phyloP scores from a whole-genome alignment of 139 green algal genomes.

The Choricystis sp. region DNA sequence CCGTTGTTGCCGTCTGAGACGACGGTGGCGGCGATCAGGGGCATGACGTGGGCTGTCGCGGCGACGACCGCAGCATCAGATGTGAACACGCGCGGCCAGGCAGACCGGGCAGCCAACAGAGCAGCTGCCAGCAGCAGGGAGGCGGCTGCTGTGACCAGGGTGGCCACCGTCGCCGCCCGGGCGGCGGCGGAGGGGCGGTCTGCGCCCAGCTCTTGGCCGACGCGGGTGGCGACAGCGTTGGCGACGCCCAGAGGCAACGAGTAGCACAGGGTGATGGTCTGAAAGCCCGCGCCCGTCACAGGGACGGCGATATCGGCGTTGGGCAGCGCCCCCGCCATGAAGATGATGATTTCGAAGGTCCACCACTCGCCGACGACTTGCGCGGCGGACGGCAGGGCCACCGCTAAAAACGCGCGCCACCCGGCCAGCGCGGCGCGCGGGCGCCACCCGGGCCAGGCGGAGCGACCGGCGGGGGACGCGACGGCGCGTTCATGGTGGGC shows the following conservation, averaged over 20 bases:
- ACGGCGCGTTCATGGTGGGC: not conserved
- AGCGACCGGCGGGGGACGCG: not conserved
- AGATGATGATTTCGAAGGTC: not conserved
- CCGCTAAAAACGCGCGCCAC: not conserved
- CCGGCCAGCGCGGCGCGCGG: not conserved
- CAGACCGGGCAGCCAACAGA: not conserved
- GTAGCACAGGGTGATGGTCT: not conserved
- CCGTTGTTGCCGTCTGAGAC: not conserved
- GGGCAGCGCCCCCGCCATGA: not conserved
- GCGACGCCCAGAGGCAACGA: not conserved
- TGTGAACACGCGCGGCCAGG: not conserved
- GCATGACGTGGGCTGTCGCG: not conserved
- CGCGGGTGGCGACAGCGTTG: not conserved
- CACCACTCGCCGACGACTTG: not conserved
- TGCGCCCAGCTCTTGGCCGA: not conserved
- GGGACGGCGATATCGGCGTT: not conserved
- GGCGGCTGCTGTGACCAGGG: not conserved
- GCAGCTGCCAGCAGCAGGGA: not conserved
- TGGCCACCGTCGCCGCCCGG: not conserved
- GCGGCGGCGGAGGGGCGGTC: too few relatives aligned
- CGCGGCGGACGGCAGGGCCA: not conserved
- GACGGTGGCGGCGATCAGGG: not conserved
- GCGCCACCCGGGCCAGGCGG: not conserved
- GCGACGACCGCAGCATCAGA: not conserved
- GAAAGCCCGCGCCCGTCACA: not conserved